A percentile compares a stretch with the other conserved stretches of the same genome.
Conservation (phyloP, 208 protist species). For the Leishmania aethiopica region DNA sequence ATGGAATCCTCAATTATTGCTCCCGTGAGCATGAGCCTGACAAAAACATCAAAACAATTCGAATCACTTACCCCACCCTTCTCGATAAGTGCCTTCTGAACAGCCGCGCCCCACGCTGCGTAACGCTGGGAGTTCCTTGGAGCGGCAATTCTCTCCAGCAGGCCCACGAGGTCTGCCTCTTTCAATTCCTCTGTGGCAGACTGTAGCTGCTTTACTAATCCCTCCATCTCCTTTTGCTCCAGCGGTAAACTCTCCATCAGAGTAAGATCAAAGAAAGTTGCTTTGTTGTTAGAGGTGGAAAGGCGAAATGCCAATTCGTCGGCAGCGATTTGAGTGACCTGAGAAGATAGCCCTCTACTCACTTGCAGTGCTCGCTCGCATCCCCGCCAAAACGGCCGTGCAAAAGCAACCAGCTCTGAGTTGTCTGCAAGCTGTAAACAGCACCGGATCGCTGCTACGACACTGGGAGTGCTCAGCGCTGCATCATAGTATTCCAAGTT, state of each 20-base stretch:
- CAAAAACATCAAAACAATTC: conserved; percentile 1
- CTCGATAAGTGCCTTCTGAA: conserved; percentile 14
- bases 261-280: neutral
- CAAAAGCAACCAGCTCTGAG: conserved; percentile 18
- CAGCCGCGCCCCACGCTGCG: conserved; percentile 8
- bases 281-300: neutral
- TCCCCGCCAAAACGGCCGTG: conserved; percentile 1
- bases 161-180: neutral
- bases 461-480: neutral
- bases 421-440: conserved; percentile 9
- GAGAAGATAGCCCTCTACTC: neutral
- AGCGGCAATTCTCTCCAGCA: conserved; percentile 8
- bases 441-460: conserved; percentile 15
- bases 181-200: neutral
- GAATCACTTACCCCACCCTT: neutral
- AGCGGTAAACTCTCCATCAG: conserved; percentile 10
- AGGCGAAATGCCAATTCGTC: conserved; percentile 10
- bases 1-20: neutral
- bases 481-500: conserved; percentile 27
- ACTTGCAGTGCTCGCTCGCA: neutral
- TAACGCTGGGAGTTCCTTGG: neutral
- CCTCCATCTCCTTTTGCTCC: conserved; percentile 10
- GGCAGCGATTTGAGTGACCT: conserved; percentile 1
- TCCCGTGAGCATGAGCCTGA: conserved; percentile 3
- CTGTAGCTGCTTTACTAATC: conserved; percentile 6